Conservation (phyloP, 1,284 basidiomycete species). For the Malassezia nana region DNA sequence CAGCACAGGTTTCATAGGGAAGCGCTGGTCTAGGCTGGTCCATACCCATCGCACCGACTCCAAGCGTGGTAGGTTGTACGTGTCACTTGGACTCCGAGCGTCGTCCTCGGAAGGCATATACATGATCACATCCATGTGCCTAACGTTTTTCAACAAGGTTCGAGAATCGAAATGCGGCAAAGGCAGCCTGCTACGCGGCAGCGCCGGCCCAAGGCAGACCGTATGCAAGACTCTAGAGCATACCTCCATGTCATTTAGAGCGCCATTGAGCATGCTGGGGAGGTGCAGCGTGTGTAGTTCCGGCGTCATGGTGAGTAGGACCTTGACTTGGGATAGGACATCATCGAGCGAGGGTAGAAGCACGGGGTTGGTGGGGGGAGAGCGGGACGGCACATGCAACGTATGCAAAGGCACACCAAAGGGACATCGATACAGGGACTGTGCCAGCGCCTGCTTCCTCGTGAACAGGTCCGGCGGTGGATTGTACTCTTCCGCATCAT, state of each 20-base stretch:
- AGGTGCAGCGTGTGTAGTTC: slow-evolving; percentile 5
- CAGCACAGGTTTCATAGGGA: too few species aligned
- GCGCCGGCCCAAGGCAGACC: slow-evolving; percentile 10
- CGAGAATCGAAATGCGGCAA: not conserved
- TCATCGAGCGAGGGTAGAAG: slow-evolving; percentile 7
- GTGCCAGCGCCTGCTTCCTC: not conserved
- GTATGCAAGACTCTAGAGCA: too few species aligned
- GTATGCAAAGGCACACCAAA: not conserved
- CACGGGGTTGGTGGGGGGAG: not conserved
- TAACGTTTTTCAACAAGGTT: too few species aligned
- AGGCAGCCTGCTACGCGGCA: not conserved
- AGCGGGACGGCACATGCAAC: not conserved
- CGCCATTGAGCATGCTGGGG: slow-evolving; percentile 10
- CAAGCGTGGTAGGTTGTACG: slow-evolving; percentile 7
- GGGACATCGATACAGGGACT: not conserved
- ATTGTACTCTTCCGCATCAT: not conserved
- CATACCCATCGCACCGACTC: slow-evolving; percentile 3
- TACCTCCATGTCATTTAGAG: too few species aligned
- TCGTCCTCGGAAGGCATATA: slow-evolving; percentile 11
- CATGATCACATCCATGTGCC: not conserved
- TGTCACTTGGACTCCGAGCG: not conserved
- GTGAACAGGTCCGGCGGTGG: not conserved
- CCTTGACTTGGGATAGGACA: not conserved
- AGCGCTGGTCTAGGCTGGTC: not conserved
- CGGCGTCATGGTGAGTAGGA: not conserved